phyloP scores from a whole-genome alignment of 176 grass and related monocot genomes.

The Hordeum vulgare region DNA sequence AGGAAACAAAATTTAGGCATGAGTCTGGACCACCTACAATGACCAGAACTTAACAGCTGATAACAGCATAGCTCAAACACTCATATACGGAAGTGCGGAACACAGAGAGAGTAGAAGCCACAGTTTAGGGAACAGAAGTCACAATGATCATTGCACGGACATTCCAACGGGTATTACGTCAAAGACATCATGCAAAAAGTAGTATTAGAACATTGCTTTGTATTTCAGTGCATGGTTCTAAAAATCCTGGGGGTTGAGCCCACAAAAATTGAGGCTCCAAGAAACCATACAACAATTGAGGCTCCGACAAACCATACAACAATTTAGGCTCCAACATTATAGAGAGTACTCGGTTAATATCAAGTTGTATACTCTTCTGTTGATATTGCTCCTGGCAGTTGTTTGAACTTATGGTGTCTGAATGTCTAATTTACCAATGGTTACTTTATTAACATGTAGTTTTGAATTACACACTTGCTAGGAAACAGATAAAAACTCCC shows the following conservation, averaged over 20 bases:
- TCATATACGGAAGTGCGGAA: background rate
- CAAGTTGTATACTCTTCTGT: background rate
- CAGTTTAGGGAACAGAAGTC: background rate
- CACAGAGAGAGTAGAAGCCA: background rate
- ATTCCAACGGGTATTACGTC: background rate
- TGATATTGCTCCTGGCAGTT: background rate
- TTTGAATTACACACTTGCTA: constrained; percentile 1
- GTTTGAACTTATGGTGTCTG: background rate
- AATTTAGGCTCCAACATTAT: too few species aligned
- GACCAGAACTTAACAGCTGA: too few species aligned
- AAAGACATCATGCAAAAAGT: background rate
- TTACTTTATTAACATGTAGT: background rate
- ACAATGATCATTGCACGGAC: background rate
- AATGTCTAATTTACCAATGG: background rate
- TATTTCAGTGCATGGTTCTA: background rate
- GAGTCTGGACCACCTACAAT: background rate
- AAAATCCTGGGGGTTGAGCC: background rate
- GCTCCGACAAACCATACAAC: too few species aligned
- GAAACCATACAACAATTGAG: too few species aligned
- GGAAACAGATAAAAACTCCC: background rate
- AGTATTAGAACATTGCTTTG: background rate
- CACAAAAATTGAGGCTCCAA: background rate
- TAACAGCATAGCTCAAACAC: background rate
- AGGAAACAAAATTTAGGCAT: background rate
- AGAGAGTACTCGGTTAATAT: background rate